Conservation (phyloP, 2,329 filamentous ascomycete genomes). For the Cryphonectria nitschkei region DNA sequence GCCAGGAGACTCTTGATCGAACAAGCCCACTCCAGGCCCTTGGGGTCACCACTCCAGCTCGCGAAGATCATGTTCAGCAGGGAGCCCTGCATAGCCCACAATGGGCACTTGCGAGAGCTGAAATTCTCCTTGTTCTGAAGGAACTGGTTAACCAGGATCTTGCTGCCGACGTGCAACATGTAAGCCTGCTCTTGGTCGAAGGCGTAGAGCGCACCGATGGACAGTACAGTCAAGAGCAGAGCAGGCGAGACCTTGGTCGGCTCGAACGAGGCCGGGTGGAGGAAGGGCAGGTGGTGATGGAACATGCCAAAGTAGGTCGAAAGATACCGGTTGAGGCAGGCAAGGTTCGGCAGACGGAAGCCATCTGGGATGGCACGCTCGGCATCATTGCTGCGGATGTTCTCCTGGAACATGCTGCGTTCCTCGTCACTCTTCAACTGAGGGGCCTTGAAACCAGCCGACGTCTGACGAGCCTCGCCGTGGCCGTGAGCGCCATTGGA, state of each 20-base stretch:
- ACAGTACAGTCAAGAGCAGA: slow-evolving; percentile 84
- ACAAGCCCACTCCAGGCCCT: slow-evolving; percentile 97
- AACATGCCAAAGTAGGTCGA: slow-evolving; percentile 97
- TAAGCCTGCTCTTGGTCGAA: slow-evolving; percentile 98
- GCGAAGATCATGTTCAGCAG: slow-evolving; percentile 98
- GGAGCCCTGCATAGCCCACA: slow-evolving; percentile 98
- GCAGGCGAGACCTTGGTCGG: slow-evolving; percentile 80
- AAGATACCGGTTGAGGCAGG: slow-evolving; percentile 86
- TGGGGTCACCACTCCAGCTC: slow-evolving; percentile 98
- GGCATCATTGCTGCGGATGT: slow-evolving; percentile 78
- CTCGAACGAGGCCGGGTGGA: slow-evolving; percentile 90
- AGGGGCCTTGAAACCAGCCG: slow-evolving; percentile 71
- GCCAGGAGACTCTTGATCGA: slow-evolving; percentile 97
- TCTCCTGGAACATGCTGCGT: slow-evolving; percentile 81
- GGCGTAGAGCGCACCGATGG: slow-evolving; percentile 93
- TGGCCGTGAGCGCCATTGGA: slow-evolving; percentile 71
- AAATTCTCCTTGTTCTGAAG: slow-evolving; percentile 98
- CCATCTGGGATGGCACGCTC: slow-evolving; percentile 84
- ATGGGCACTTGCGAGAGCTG: slow-evolving; percentile 92
- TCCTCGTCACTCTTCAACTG: slow-evolving; percentile 85
- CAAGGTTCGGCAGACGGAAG: slow-evolving; percentile 82
- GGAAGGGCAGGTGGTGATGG: slow-evolving; percentile 93
- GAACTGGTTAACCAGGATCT: slow-evolving; percentile 96
- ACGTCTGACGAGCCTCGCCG: slow-evolving; percentile 71
- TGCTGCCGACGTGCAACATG: slow-evolving; percentile 95